Conservation (phyloP, 306 rosid species). For the Geum urbanum region DNA sequence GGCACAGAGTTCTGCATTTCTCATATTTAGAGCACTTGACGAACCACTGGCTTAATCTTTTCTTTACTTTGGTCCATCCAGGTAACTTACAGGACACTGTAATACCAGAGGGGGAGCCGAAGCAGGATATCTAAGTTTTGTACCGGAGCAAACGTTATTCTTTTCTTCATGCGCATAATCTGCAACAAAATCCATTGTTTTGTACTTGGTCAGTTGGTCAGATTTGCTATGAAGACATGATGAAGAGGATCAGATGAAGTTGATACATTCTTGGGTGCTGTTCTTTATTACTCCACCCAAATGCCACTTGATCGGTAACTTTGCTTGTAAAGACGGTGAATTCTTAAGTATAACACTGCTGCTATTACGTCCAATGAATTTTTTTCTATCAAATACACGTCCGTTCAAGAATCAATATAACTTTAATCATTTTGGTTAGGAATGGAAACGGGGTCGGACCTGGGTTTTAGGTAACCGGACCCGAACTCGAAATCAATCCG, state of each 20-base stretch:
- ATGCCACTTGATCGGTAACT: conserved; percentile 1
- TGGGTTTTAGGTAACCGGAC: no score
- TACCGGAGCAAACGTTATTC: conserved; percentile 26
- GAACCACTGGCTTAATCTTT: not conserved
- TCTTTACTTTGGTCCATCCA: conserved; percentile 23
- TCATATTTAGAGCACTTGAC: not conserved
- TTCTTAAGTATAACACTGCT: conserved; percentile 3
- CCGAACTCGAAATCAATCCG: no score
- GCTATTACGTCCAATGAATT: not conserved
- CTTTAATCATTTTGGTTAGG: not conserved
- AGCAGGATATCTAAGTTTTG: conserved; percentile 44
- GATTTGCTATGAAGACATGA: conserved; percentile 10
- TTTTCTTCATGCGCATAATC: conserved; percentile 25
- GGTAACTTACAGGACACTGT: conserved; percentile 76
- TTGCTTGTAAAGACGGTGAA: conserved; percentile 19
- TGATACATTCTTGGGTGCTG: conserved; percentile 19
- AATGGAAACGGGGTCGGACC: no score
- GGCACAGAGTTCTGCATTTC: not conserved
- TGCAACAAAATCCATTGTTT: not conserved
- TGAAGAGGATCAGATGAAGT: conserved; percentile 22
- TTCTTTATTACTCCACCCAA: conserved; percentile 12
- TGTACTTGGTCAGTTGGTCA: conserved; percentile 13
- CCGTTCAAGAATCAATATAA: not conserved
- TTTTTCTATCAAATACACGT: not conserved
- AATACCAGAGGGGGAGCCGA: conserved; percentile 71